phyloP scores from a whole-genome alignment of 169 alveolate genomes.

The Plasmodium inui region DNA sequence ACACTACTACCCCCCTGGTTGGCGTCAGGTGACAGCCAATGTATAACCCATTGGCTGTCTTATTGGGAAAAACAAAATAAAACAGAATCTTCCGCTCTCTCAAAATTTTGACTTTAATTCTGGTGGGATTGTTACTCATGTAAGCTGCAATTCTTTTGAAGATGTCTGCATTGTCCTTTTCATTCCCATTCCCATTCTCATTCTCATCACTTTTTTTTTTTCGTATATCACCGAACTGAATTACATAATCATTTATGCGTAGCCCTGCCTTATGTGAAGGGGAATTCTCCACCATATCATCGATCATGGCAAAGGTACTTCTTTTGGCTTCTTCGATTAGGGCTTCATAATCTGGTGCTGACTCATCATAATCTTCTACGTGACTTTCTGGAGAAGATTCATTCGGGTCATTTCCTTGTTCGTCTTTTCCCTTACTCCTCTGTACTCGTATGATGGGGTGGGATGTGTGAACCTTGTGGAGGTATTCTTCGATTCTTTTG shows the following conservation, averaged over 20 bases:
- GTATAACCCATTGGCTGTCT: constrained; percentile 40
- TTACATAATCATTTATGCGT: constrained; percentile 22
- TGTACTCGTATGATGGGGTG: constrained; percentile 58
- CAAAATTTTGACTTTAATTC: constrained; percentile 43
- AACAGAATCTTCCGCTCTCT: constrained; percentile 12
- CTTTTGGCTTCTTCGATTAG: constrained; percentile 28
- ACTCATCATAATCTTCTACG: neutral
- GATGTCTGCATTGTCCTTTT: neutral
- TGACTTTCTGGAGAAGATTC: neutral
- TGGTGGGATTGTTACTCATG: constrained; percentile 21
- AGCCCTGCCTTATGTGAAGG: constrained; percentile 62
- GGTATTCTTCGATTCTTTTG: constrained; percentile 53
- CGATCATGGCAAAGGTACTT: constrained; percentile 48
- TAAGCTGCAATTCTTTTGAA: constrained; percentile 10
- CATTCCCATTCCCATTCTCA: neutral
- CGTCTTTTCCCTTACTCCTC: neutral
- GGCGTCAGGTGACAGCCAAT: constrained; percentile 64
- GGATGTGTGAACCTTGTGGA: constrained; percentile 40
- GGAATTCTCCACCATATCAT: constrained; percentile 54
- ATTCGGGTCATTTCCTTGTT: neutral
- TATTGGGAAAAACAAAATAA: constrained; percentile 27
- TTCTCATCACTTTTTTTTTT: constrained; percentile 1
- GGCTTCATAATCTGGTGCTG: neutral
- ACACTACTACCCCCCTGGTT: neutral
- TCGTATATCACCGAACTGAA: constrained; percentile 40